A percentile compares a stretch with the other conserved stretches of the same genome.
Conservation (phyloP, 306 rosid species). For the Begonia peltatifolia region DNA sequence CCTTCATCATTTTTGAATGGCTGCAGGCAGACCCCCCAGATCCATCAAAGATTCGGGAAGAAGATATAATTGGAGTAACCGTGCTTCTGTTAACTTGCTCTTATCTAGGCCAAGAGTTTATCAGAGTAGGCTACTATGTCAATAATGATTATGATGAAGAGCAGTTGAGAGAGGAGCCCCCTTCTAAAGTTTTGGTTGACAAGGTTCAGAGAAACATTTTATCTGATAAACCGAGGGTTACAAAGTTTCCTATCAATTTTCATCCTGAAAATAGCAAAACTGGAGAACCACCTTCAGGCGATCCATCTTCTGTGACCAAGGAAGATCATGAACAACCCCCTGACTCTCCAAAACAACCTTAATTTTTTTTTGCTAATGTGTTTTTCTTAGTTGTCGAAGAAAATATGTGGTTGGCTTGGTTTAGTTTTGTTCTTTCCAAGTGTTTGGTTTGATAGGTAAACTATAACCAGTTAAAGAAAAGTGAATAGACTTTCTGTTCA, state of each 20-base stretch:
- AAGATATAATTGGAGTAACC: slow-evolving; percentile 79
- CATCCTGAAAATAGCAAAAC: slow-evolving; percentile 24
- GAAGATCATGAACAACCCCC: slow-evolving; percentile 12
- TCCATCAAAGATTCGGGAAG: slow-evolving; percentile 84
- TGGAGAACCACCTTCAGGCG: slow-evolving; percentile 20
- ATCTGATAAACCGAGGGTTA: slow-evolving; percentile 88
- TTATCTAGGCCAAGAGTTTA: slow-evolving; percentile 76
- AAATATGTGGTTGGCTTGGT: too few species aligned
- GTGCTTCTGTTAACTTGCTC: slow-evolving; percentile 79
- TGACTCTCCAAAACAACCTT: slow-evolving; percentile 18
- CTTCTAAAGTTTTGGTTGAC: slow-evolving; percentile 52
- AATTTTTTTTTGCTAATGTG: background rate
- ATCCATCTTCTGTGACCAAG: slow-evolving; percentile 20
- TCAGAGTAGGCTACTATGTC: slow-evolving; percentile 83
- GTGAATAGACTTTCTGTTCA: too few species aligned
- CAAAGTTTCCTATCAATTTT: slow-evolving; percentile 70
- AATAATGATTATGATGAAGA: slow-evolving; percentile 91
- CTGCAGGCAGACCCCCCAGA: slow-evolving; percentile 88
- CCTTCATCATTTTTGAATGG: background rate
- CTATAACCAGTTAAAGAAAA: too few species aligned
- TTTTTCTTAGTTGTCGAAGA: too few species aligned
- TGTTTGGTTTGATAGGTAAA: too few species aligned
- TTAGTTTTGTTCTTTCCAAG: too few species aligned
- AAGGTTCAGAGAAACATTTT: slow-evolving; percentile 82
- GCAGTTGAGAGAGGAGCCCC: slow-evolving; percentile 91